Conservation (phyloP, 2,329 filamentous ascomycete genomes). For the Fusarium papillatum region DNA sequence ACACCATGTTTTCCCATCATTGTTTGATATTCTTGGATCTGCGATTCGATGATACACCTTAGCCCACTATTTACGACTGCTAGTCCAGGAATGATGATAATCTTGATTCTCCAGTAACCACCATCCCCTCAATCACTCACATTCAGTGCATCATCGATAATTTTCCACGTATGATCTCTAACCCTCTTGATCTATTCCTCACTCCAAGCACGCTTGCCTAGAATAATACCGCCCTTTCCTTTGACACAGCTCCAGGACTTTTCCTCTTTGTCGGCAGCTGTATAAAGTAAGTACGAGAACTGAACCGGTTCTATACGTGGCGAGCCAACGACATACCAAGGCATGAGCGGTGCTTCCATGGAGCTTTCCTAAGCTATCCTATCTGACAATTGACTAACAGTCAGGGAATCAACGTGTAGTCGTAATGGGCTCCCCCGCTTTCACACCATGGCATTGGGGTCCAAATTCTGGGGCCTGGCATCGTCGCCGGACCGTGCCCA, state of each 20-base stretch:
- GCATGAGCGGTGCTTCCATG: not conserved
- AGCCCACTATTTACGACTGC: rapidly evolving
- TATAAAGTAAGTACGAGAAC: too few relatives aligned
- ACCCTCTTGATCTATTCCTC: slow-evolving; percentile 45
- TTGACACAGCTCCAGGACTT: slow-evolving; percentile 47
- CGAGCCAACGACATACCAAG: not conserved
- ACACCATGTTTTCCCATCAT: too few relatives aligned
- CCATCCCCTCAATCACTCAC: not conserved
- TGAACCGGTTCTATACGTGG: not conserved
- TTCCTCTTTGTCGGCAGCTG: too few relatives aligned
- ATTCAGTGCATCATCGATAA: slow-evolving; percentile 39
- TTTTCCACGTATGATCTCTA: slow-evolving; percentile 47
- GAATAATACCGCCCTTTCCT: slow-evolving; percentile 43
- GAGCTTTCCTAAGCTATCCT: not conserved
- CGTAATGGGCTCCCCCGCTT: not conserved
- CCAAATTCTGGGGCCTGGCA: not conserved
- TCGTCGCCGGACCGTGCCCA: not conserved
- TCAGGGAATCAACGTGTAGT: not conserved
- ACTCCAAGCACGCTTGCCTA: slow-evolving; percentile 43
- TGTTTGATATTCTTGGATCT: not conserved
- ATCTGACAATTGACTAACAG: not conserved
- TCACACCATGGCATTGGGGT: not conserved
- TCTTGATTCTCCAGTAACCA: not conserved
- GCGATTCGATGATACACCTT: not conserved
- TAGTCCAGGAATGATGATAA: not conserved